These are phyloP conservation scores for Neonectria coccinea DNA, from an alignment of 2,329 filamentous ascomycete genomes.

Conservation along the genomic window DNA sequence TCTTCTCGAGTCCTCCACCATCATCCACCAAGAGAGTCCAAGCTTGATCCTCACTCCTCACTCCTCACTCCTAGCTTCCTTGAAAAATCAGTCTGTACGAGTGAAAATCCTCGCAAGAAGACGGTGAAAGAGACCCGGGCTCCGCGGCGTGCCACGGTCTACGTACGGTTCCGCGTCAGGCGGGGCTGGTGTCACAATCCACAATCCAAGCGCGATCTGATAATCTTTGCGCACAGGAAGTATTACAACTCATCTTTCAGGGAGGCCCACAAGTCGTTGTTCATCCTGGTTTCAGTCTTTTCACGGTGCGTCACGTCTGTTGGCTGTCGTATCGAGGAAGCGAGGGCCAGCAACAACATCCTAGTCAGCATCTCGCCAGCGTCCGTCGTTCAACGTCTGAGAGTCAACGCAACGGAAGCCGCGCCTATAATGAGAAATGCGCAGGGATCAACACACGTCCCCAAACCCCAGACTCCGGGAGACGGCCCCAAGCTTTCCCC, in stretches of 20 bases:
- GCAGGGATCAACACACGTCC: conserved; percentile 24
- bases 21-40: background rate
- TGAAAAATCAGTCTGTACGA: conserved; percentile 18
- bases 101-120: conserved; percentile 1
- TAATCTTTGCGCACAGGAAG: background rate
- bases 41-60: background rate
- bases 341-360: background rate
- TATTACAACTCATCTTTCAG: background rate
- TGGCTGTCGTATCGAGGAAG: background rate
- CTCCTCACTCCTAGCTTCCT: conserved; percentile 11
- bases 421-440: conserved; percentile 20
- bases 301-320: conserved; percentile 14
- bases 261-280: conserved; percentile 5
- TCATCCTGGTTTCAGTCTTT: conserved; percentile 2
- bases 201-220: background rate
- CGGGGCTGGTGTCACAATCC: background rate
- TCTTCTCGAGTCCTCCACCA: conserved; percentile 1
- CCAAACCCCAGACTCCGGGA: conserved; percentile 27
- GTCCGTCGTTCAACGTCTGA: background rate
- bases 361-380: background rate
- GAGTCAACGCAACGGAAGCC: conserved; percentile 22
- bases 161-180: background rate
- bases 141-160: conserved; percentile 1
- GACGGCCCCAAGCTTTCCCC: conserved; percentile 22
- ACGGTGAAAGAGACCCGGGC: conserved; percentile 2